A percentile compares a stretch with the other conserved stretches of the same genome.
Evolutionary conservation across 805 yeast species (phyloP).

Genomic region (Lachancea thermotolerans): DNA sequence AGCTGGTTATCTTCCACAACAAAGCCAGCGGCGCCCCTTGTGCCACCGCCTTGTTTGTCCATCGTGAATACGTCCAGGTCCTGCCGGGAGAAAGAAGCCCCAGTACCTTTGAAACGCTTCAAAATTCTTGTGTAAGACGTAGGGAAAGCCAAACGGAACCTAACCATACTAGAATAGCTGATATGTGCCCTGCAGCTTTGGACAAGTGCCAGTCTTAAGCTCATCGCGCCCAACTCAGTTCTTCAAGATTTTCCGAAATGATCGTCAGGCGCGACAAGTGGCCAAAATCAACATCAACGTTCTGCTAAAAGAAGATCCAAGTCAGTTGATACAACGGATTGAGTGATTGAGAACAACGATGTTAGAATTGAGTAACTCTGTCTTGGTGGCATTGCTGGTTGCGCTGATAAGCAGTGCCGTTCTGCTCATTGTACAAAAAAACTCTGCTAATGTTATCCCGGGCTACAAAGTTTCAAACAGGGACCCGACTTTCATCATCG

Average conservation of each 20-base stretch:
- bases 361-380: slow-evolving; percentile 8
- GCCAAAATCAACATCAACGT: too few species aligned
- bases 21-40: slow-evolving; percentile 8
- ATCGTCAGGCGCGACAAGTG: not conserved
- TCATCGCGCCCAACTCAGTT: not conserved
- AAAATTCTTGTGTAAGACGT: not conserved
- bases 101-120: not conserved
- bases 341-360: not conserved
- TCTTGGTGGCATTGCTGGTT: slow-evolving; percentile 14
- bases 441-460: slow-evolving; percentile 12
- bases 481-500: slow-evolving; percentile 51
- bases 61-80: slow-evolving; percentile 3
- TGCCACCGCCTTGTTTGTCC: not conserved
- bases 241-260: not conserved
- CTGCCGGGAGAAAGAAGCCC: not conserved
- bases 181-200: too few species aligned
- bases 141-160: not conserved
- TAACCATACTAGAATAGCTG: too few species aligned
- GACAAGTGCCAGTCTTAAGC: not conserved
- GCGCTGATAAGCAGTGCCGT: slow-evolving; percentile 17
- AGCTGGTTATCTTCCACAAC: slow-evolving; percentile 9
- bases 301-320: too few species aligned
- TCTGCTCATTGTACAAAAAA: slow-evolving; percentile 14
- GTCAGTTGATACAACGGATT: too few species aligned
- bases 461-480: slow-evolving; percentile 13